A percentile compares a stretch with the other conserved stretches of the same genome.
Conservation (phyloP, 495 filamentous ascomycete genomes). For the Penicillium coffeae region DNA sequence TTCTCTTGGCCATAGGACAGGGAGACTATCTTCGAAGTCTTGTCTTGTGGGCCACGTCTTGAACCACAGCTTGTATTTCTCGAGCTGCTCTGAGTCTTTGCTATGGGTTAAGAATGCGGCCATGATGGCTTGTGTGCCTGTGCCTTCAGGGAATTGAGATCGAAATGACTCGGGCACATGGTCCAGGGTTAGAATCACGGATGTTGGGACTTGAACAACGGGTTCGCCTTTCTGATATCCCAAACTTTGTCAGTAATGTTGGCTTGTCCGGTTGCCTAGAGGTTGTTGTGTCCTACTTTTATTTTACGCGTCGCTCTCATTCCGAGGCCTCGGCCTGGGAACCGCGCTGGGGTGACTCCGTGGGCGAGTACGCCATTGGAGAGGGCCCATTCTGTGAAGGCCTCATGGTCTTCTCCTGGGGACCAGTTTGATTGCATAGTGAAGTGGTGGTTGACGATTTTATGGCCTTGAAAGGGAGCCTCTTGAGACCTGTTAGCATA, state of each 20-base stretch:
- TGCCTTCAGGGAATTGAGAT: slow-evolving; percentile 44
- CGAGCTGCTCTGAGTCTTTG: slow-evolving; percentile 24
- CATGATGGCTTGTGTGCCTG: slow-evolving; percentile 64
- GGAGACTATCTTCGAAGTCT: slow-evolving; percentile 61
- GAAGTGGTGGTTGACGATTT: background rate
- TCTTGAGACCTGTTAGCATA: slow-evolving; percentile 1
- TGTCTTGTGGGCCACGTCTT: slow-evolving; percentile 60
- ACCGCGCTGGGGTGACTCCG: slow-evolving; percentile 54
- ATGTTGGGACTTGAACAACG: slow-evolving; percentile 51
- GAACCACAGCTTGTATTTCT: slow-evolving; percentile 54
- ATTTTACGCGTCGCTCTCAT: slow-evolving; percentile 64
- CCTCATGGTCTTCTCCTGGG: slow-evolving; percentile 44
- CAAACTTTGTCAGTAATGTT: background rate
- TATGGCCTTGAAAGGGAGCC: background rate
- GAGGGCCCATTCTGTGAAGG: slow-evolving; percentile 61
- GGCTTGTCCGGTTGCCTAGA: background rate
- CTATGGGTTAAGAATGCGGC: slow-evolving; percentile 64
- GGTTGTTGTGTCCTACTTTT: slow-evolving; percentile 42
- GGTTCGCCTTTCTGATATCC: slow-evolving; percentile 18
- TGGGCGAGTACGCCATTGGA: slow-evolving; percentile 54
- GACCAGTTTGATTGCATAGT: slow-evolving; percentile 34
- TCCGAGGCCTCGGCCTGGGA: slow-evolving; percentile 68
- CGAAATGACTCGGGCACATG: slow-evolving; percentile 48
- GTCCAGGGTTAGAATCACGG: slow-evolving; percentile 57
- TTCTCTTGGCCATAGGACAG: slow-evolving; percentile 59